Percentiles rank a stretch among this genome's conserved stretches.
Evolutionary conservation across 2,329 filamentous ascomycete species (phyloP).

Genomic region (Colletotrichum melonis): DNA sequence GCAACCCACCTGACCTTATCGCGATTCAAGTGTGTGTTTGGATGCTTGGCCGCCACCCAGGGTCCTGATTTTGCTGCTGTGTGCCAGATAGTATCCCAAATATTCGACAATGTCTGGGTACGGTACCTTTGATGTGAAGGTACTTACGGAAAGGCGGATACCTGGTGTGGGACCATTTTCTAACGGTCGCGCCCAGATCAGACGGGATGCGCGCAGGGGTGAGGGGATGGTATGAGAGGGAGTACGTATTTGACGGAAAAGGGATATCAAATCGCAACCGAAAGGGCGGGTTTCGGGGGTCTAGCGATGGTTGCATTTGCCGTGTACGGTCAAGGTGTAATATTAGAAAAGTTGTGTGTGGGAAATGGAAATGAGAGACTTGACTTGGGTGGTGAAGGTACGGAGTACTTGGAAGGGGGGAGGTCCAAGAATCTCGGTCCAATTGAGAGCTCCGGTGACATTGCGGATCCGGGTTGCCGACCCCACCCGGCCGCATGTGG

Average conservation of each 20-base stretch:
- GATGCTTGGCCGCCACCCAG: not conserved
- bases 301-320: not conserved
- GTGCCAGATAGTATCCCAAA: not conserved
- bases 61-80: not conserved
- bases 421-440: not conserved
- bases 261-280: not conserved
- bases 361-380: not conserved
- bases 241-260: not conserved
- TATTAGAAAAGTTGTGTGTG: too few relatives aligned
- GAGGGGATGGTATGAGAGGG: too few relatives aligned
- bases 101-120: not conserved
- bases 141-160: not conserved
- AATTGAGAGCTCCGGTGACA: not conserved
- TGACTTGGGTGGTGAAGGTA: not conserved
- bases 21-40: not conserved
- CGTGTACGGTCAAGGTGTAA: too few relatives aligned
- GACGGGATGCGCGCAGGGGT: not conserved
- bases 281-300: not conserved
- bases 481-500: conserved; percentile 14
- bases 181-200: not conserved
- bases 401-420: too few relatives aligned
- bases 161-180: not conserved
- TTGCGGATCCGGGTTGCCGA: not conserved
- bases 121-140: too few relatives aligned
- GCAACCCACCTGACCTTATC: not conserved